Conservation (phyloP, 2,329 filamentous ascomycete genomes). For the Xylaria sp. region DNA sequence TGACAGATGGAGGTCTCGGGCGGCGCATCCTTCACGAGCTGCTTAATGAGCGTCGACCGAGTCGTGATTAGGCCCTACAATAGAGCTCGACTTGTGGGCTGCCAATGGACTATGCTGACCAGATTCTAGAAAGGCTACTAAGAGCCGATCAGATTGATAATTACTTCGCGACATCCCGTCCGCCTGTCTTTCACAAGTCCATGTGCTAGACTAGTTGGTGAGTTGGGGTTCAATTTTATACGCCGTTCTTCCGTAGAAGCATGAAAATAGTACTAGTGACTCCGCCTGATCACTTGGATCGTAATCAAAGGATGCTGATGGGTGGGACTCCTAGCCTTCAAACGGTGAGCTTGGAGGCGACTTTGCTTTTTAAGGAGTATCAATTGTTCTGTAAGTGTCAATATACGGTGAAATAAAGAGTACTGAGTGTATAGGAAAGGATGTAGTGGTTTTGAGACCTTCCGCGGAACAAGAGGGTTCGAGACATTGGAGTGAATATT, state of each 20-base stretch:
- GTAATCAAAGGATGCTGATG: not conserved
- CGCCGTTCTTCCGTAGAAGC: no score
- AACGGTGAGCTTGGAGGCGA: not conserved
- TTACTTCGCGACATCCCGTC: not conserved
- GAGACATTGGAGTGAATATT: not conserved
- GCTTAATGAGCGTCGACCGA: not conserved
- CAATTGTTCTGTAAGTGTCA: not conserved
- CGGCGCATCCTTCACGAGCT: not conserved
- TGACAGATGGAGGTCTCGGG: not conserved
- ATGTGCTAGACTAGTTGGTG: not conserved
- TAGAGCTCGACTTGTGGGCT: not conserved
- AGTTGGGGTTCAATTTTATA: not conserved
- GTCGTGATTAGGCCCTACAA: not conserved
- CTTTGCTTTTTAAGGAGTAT: not conserved
- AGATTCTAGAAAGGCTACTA: not conserved
- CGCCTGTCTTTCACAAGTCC: not conserved
- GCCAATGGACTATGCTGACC: not conserved
- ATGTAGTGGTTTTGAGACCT: not conserved
- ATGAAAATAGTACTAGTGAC: no score
- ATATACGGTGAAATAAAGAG: not conserved
- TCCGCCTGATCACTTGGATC: not conserved
- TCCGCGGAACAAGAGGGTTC: not conserved
- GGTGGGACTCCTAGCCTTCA: not conserved
- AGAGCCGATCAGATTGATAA: not conserved
- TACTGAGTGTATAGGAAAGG: not conserved